phyloP scores from a whole-genome alignment of 148 eudicot genomes.

The Camellia sinensis region DNA sequence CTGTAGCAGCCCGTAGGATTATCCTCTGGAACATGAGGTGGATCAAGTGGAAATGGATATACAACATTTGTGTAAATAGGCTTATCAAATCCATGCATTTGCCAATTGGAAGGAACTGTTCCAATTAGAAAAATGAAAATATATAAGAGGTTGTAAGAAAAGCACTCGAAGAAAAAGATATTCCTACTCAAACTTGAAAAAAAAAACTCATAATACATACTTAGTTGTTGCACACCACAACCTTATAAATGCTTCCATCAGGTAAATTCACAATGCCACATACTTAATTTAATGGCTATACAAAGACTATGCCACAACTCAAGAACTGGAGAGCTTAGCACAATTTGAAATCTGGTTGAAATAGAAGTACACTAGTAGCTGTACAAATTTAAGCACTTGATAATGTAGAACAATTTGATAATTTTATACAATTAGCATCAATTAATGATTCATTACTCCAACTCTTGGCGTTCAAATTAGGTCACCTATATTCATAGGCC shows the following conservation, averaged over 20 bases:
- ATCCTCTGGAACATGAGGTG: constrained; percentile 86
- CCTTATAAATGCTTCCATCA: constrained; percentile 5
- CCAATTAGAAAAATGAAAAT: constrained; percentile 19
- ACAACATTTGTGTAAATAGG: constrained; percentile 83
- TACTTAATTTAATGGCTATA: background rate
- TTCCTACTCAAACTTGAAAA: background rate
- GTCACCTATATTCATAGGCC: background rate
- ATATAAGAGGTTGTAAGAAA: constrained; percentile 6
- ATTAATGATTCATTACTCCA: constrained; percentile 1
- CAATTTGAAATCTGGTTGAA: background rate
- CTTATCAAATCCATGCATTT: constrained; percentile 88
- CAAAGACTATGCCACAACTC: background rate
- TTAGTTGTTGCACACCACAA: background rate
- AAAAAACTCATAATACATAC: background rate
- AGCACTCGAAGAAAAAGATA: background rate
- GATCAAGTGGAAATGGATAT: constrained; percentile 83
- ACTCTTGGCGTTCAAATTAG: background rate
- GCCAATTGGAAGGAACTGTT: constrained; percentile 97
- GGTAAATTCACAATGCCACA: constrained; percentile 1
- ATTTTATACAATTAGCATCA: background rate
- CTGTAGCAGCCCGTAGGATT: constrained; percentile 97
- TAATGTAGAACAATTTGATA: background rate
- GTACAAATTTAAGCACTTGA: background rate
- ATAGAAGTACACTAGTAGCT: background rate
- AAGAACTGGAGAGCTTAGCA: background rate